Evolutionary conservation across 176 grass and related monocot species (phyloP).

Genomic region (Canna indica): DNA sequence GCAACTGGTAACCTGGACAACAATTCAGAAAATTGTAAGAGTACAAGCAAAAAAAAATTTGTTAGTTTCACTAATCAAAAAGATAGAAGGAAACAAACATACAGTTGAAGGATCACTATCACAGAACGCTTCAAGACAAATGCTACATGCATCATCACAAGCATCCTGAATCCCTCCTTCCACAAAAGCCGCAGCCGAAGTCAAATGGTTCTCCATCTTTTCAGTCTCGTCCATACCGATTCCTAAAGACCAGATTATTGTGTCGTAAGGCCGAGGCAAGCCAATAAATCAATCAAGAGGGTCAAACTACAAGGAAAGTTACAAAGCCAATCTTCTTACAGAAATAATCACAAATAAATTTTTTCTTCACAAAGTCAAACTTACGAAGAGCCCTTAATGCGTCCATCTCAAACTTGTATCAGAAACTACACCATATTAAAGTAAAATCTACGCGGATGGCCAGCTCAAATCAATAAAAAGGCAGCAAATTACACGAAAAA

Average conservation of each 20-base stretch:
- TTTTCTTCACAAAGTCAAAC: not conserved
- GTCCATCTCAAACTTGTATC: no score
- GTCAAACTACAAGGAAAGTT: not conserved
- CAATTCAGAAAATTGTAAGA: not conserved
- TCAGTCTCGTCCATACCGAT: constrained; percentile 25
- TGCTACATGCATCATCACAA: constrained; percentile 88
- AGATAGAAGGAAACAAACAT: constrained; percentile 10
- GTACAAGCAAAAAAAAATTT: constrained; percentile 3
- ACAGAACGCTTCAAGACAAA: constrained; percentile 81
- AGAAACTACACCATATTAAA: not conserved
- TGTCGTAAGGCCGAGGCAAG: no score
- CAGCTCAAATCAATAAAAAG: not conserved
- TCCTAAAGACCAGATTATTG: not conserved
- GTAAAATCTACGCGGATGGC: not conserved
- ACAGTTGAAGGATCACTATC: constrained; percentile 79
- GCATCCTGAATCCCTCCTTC: constrained; percentile 90
- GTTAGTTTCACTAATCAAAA: not conserved
- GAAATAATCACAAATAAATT: not conserved
- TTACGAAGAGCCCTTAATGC: not conserved
- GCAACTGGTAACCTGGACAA: constrained; percentile 80
- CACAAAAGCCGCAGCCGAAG: constrained; percentile 66
- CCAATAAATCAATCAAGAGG: not conserved
- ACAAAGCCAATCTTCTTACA: not conserved
- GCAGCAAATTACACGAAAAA: not conserved
- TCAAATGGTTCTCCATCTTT: constrained; percentile 59